A percentile compares a stretch with the other conserved stretches of the same genome.
Conservation (phyloP, 2,329 filamentous ascomycete species). For the Claviceps digitariae region DNA sequence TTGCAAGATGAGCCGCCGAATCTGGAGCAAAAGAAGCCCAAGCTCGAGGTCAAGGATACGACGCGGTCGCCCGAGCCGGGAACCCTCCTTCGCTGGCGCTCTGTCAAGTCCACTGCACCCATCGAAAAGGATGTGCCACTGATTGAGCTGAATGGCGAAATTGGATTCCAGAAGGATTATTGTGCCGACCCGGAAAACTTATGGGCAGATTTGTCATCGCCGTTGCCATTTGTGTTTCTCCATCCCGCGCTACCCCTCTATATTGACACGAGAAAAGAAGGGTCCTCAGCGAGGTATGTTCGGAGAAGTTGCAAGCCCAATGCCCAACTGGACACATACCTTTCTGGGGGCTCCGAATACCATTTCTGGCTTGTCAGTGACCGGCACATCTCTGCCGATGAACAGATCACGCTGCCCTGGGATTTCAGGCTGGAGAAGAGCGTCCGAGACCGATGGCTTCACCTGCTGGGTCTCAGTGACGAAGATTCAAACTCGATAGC, state of each 20-base stretch:
- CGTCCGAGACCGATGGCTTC: slow-evolving; percentile 38
- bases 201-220: slow-evolving; percentile 52
- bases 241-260: slow-evolving; percentile 80
- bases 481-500: slow-evolving; percentile 35
- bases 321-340: slow-evolving; percentile 71
- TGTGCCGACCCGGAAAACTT: slow-evolving; percentile 51
- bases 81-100: slow-evolving; percentile 52
- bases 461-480: slow-evolving; percentile 48
- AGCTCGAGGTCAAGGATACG: slow-evolving; percentile 37
- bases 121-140: slow-evolving; percentile 45
- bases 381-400: slow-evolving; percentile 52
- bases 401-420: slow-evolving; percentile 53
- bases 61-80: slow-evolving; percentile 20
- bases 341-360: slow-evolving; percentile 65
- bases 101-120: slow-evolving; percentile 37
- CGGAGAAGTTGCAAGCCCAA: slow-evolving; percentile 87
- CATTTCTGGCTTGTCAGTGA: slow-evolving; percentile 90
- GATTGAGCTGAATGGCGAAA: slow-evolving; percentile 63
- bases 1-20: slow-evolving; percentile 43
- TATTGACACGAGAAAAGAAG: slow-evolving; percentile 82
- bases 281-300: slow-evolving; percentile 76
- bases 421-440: slow-evolving; percentile 51
- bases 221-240: slow-evolving; percentile 70
- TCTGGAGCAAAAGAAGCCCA: slow-evolving; percentile 28
- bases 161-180: slow-evolving; percentile 62